Evolutionary conservation across 2,329 filamentous ascomycete species (phyloP).

Genomic region (Domatiomyces catenatus): DNA sequence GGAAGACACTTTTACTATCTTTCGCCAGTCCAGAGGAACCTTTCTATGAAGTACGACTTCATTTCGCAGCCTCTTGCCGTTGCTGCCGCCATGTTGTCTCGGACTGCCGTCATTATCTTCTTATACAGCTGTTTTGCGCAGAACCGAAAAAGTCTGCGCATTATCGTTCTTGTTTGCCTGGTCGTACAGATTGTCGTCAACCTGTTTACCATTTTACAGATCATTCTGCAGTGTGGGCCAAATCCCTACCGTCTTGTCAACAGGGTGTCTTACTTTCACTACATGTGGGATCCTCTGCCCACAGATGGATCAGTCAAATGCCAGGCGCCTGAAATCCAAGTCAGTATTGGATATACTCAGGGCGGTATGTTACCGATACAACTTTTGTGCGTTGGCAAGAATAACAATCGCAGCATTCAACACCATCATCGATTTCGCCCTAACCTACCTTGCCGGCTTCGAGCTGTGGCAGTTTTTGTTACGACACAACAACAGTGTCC

Average conservation of each 20-base stretch:
- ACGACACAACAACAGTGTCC: constrained; percentile 17
- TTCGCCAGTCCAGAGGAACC: constrained; percentile 13
- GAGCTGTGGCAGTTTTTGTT: constrained; percentile 25
- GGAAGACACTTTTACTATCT: constrained; percentile 23
- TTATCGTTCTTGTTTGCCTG: constrained; percentile 21
- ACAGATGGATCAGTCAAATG: constrained; percentile 22
- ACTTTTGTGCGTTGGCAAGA: not conserved
- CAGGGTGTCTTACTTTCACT: constrained; percentile 23
- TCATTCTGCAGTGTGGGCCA: constrained; percentile 24
- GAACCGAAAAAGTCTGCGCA: constrained; percentile 19
- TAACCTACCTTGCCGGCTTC: constrained; percentile 21
- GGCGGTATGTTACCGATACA: constrained; percentile 16
- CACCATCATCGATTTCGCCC: constrained; percentile 22
- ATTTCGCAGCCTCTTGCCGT: constrained; percentile 21
- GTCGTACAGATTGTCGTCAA: constrained; percentile 22
- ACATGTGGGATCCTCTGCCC: constrained; percentile 25
- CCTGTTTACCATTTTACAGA: constrained; percentile 22
- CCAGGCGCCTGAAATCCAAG: constrained; percentile 22
- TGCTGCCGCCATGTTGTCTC: constrained; percentile 22
- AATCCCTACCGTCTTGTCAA: constrained; percentile 20
- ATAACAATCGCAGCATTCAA: constrained; percentile 19
- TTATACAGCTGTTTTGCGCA: constrained; percentile 23
- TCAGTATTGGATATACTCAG: constrained; percentile 24
- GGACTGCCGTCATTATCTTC: constrained; percentile 25
- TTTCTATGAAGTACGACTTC: constrained; percentile 20